Conservation (phyloP, 2,329 filamentous ascomycete genomes). For the Remersonia thermophila region DNA sequence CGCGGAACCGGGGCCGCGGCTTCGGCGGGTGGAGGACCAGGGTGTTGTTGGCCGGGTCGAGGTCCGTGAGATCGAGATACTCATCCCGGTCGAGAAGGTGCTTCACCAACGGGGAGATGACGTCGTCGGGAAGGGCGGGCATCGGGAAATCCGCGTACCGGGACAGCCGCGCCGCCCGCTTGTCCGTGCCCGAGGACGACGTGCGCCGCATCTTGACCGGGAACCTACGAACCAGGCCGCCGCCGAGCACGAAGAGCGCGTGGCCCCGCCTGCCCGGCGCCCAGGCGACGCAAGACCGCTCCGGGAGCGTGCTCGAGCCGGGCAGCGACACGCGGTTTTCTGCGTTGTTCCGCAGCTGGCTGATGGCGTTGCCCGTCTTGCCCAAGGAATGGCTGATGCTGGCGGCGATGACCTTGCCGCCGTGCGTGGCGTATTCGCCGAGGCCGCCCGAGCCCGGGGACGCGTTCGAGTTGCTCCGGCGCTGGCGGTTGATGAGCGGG, state of each 20-base stretch:
- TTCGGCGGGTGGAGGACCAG: constrained; percentile 36
- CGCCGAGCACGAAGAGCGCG: constrained; percentile 51
- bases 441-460: constrained; percentile 31
- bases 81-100: constrained; percentile 46
- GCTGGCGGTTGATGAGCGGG: constrained; percentile 43
- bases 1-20: constrained; percentile 22
- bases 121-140: constrained; percentile 47
- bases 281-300: constrained; percentile 52
- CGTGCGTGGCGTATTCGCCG: constrained; percentile 53
- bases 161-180: constrained; percentile 39
- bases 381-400: constrained; percentile 64
- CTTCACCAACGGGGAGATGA: constrained; percentile 43
- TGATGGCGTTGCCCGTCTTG: constrained; percentile 58
- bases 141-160: constrained; percentile 57
- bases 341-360: constrained; percentile 58
- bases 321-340: constrained; percentile 65
- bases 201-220: constrained; percentile 44
- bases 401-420: constrained; percentile 58
- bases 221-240: constrained; percentile 55
- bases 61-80: constrained; percentile 39
- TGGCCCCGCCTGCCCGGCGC: constrained; percentile 49
- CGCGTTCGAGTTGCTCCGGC: constrained; percentile 35
- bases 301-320: constrained; percentile 38
- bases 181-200: constrained; percentile 36
- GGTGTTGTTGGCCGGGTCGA: constrained; percentile 43